Conservation (phyloP, 768 basidiomycete genomes). For the Collybia mongolica region DNA sequence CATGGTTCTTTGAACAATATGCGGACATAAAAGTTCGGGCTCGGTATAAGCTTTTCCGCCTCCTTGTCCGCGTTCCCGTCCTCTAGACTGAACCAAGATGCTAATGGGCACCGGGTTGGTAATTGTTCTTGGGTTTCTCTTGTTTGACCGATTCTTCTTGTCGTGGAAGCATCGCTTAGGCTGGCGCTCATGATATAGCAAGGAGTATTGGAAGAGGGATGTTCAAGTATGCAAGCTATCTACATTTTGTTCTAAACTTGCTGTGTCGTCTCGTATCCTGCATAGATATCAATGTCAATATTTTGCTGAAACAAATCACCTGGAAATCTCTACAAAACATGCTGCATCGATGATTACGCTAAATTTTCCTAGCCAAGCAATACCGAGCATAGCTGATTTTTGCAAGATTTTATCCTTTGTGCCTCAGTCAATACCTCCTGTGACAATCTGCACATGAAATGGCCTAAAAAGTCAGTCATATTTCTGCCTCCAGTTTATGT, state of each 20-base stretch:
- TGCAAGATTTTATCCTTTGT: too few relatives aligned
- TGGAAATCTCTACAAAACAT: too few relatives aligned
- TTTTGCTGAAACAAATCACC: too few relatives aligned
- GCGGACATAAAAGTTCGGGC: slow-evolving; percentile 95
- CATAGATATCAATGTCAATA: neutral
- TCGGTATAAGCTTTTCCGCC: slow-evolving; percentile 74
- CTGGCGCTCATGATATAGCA: slow-evolving; percentile 67
- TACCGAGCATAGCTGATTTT: too few relatives aligned
- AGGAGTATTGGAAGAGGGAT: slow-evolving; percentile 27
- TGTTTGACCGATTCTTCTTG: slow-evolving; percentile 46
- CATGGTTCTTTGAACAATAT: slow-evolving; percentile 56
- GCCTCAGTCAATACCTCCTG: too few relatives aligned
- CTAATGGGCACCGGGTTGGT: slow-evolving; percentile 29
- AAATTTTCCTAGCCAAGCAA: too few relatives aligned
- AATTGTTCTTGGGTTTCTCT: slow-evolving; percentile 29
- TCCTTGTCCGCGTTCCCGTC: slow-evolving; percentile 97
- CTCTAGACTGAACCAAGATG: slow-evolving; percentile 59
- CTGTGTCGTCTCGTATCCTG: neutral
- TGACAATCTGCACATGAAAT: too few relatives aligned
- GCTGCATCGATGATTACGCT: too few relatives aligned
- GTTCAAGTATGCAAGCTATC: slow-evolving; percentile 26
- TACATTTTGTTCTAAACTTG: slow-evolving; percentile 24
- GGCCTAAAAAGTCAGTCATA: too few relatives aligned
- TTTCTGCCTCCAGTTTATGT: too few relatives aligned
- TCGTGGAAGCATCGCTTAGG: slow-evolving; percentile 66